Percentiles rank a stretch among this genome's conserved stretches.
Conservation (phyloP, 2,329 filamentous ascomycete species). For the Pseudocercospora vitis region DNA sequence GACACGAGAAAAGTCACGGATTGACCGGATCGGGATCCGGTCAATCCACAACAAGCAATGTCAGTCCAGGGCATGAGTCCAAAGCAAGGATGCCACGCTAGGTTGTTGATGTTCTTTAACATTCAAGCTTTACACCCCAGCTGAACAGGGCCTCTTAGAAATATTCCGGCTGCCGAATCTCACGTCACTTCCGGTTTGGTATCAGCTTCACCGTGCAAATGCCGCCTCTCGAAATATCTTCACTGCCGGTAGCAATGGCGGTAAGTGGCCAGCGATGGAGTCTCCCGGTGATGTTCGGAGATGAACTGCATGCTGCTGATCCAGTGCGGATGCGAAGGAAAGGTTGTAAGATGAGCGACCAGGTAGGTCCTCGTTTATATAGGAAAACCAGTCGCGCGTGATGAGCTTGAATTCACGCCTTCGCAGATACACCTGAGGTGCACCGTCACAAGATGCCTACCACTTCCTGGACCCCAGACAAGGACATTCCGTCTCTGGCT, state of each 20-base stretch:
- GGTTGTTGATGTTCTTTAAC: background rate
- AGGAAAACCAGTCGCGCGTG: background rate
- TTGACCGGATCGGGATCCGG: too few relatives aligned
- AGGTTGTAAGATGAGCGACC: constrained; percentile 3
- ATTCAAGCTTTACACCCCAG: too few relatives aligned
- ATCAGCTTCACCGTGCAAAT: too few relatives aligned
- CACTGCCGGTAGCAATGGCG: background rate
- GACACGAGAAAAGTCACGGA: too few relatives aligned
- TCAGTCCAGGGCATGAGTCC: background rate
- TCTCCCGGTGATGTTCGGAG: background rate
- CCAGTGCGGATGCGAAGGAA: background rate
- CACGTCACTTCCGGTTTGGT: background rate
- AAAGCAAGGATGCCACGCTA: background rate
- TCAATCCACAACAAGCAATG: too few relatives aligned
- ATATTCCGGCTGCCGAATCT: too few relatives aligned
- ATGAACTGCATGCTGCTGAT: background rate
- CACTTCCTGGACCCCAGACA: background rate
- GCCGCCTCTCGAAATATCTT: too few relatives aligned
- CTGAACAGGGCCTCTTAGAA: too few relatives aligned
- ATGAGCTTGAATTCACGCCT: background rate
- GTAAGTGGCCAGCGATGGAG: background rate
- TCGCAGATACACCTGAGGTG: too few relatives aligned
- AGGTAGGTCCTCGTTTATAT: background rate
- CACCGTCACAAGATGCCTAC: background rate
- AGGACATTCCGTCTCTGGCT: constrained; percentile 39